These are phyloP conservation scores for Penicillium simplicissimum DNA, from an alignment of 495 filamentous ascomycete species.

Conservation along the genomic window DNA sequence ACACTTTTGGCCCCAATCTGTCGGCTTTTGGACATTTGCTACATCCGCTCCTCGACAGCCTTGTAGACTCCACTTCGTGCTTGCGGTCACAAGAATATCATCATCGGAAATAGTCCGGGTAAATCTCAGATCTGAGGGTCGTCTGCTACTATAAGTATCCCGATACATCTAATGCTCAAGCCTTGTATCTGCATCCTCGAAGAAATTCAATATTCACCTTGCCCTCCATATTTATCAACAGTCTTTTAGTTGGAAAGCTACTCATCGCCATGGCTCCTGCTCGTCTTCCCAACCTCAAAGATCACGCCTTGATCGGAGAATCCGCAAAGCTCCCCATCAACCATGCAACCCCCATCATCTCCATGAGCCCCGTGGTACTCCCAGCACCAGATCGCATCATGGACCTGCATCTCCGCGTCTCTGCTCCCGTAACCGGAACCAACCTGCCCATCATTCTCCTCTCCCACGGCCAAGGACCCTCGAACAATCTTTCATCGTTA, in stretches of 20 bases:
- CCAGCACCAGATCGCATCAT: conserved; percentile 16
- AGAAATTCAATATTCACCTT: not conserved
- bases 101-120: not conserved
- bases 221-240: not conserved
- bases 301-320: conserved; percentile 40
- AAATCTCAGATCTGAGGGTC: not conserved
- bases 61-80: not conserved
- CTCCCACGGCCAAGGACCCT: conserved; percentile 43
- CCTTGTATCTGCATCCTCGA: not conserved
- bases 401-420: conserved; percentile 13
- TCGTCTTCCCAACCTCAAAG: conserved; percentile 11
- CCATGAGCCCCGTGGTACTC: conserved; percentile 39
- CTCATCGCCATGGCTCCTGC: not conserved
- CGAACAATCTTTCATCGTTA: conserved; percentile 44
- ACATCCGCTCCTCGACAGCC: not conserved
- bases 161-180: not conserved
- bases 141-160: not conserved
- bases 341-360: conserved; percentile 33
- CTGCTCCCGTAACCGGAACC: conserved; percentile 25
- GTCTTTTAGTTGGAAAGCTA: not conserved
- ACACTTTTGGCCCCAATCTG: not conserved
- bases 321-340: conserved; percentile 39
- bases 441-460: conserved; percentile 46
- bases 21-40: not conserved
- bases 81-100: not conserved